Evolutionary conservation across 2,329 filamentous ascomycete species (phyloP), one percentile per base, ranked within the genome.

Genomic region (Atkinsonella hypoxylon): DNA sequence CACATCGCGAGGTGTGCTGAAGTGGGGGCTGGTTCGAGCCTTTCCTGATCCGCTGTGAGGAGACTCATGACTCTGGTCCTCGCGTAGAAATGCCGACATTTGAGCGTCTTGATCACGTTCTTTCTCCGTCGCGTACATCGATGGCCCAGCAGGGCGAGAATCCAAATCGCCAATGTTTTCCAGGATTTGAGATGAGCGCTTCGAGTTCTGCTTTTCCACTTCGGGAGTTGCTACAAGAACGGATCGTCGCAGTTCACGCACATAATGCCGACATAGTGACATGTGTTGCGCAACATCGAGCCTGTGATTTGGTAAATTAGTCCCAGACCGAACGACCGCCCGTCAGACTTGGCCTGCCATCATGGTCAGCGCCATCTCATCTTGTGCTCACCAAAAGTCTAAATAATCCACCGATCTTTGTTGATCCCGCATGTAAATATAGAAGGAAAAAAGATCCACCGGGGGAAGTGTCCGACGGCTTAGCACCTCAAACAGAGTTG

Each of bases 351-450:
- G 32, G 31, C 46, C 34, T 26, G 42, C 30, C 46, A 9, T 15
- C 30, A 9, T 30, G 44, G 4, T 20, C 15, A 45, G n/a, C 12
- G 41, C 39, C 13, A 15, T 26, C 9, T n/a, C 17, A 22, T 31
- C 15, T 17, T 39, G 13, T 15, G 65, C 81, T 52, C 74, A 97
- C 93, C 94, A 98, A 69, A 98, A 98, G 66, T 98, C 93, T 41
- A 98, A 74, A 62, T 98, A 98, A 64, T 98, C 93, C 12, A 98
- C 93, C 8, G 91, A 96, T 66, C 90, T 83, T 69, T 98, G 93
- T 70, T 96, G 90, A 67, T 98, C 94, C 62, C 93, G 82, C 93
- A 98, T 98, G 71, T 95, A 98, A 61, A 98, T 98, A 71, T 98
- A 98, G 73, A 98, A 98, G 2, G 90, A 96, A 69, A 95, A 98